Conservation (phyloP, 371 early-diverging fungal genomes). For the Syncephalis fuscata region DNA sequence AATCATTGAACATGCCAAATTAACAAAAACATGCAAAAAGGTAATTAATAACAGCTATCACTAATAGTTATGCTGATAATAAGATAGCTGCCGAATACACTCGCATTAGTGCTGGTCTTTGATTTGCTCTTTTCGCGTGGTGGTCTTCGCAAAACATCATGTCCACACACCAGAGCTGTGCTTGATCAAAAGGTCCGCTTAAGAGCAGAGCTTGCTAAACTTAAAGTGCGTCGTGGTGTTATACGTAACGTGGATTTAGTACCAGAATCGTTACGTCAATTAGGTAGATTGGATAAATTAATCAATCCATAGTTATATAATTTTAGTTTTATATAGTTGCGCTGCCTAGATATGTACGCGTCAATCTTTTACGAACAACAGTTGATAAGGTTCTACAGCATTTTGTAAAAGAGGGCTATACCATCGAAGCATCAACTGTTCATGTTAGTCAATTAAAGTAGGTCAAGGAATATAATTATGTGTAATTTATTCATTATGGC, state of each 20-base stretch:
- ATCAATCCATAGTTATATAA: too few species aligned
- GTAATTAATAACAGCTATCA: slow-evolving; percentile 8
- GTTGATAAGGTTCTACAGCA: slow-evolving; percentile 43
- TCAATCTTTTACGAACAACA: slow-evolving; percentile 50
- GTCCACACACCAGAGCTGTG: slow-evolving; percentile 43
- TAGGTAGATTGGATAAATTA: background rate
- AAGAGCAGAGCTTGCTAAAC: slow-evolving; percentile 51
- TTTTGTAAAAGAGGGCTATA: slow-evolving; percentile 42
- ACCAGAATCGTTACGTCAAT: slow-evolving; percentile 5
- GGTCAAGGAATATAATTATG: background rate
- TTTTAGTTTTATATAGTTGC: slow-evolving; percentile 15
- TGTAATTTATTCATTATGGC: background rate
- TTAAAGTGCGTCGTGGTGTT: slow-evolving; percentile 46
- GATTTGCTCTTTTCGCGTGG: slow-evolving; percentile 68
- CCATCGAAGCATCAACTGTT: slow-evolving; percentile 17
- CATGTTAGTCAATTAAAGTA: slow-evolving; percentile 19
- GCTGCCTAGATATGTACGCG: slow-evolving; percentile 58
- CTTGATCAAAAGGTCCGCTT: slow-evolving; percentile 47
- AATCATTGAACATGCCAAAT: slow-evolving; percentile 29
- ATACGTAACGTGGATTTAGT: slow-evolving; percentile 43
- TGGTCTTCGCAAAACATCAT: slow-evolving; percentile 45
- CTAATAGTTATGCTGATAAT: background rate
- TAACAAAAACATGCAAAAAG: slow-evolving; percentile 30
- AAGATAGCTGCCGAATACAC: slow-evolving; percentile 3
- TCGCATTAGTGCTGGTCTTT: slow-evolving; percentile 52